Conservation (phyloP, 148 eudicot species). For the Gaultheria prostrata region DNA sequence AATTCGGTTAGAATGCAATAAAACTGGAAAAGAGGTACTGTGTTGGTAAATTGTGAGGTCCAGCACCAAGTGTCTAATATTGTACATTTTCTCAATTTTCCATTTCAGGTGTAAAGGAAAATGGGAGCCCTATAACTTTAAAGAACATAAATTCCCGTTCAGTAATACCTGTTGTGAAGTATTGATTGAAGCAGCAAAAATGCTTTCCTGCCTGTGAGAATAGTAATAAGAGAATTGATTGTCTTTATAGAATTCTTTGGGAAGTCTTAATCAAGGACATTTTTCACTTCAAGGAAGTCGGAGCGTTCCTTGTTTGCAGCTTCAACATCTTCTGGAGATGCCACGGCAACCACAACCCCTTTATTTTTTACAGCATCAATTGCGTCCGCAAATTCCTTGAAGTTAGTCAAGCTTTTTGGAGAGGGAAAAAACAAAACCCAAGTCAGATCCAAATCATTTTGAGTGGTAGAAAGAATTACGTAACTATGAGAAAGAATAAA, state of each 20-base stretch:
- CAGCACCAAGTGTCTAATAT: neutral
- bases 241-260: neutral
- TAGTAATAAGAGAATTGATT: neutral
- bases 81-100: neutral
- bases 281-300: slow-evolving; percentile 70
- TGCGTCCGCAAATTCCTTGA: slow-evolving; percentile 81
- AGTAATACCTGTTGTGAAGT: neutral
- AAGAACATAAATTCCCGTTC: neutral
- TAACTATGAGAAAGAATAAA: neutral
- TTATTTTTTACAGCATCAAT: slow-evolving; percentile 73
- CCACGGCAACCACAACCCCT: slow-evolving; percentile 88
- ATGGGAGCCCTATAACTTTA: neutral
- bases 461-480: neutral
- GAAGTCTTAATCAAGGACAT: slow-evolving; percentile 41
- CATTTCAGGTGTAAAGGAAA: neutral
- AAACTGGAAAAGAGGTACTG: neutral
- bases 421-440: too few relatives aligned
- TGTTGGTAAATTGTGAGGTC: neutral
- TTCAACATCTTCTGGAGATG: slow-evolving; percentile 87
- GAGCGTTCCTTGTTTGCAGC: slow-evolving; percentile 61
- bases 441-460: neutral
- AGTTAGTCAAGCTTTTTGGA: slow-evolving; percentile 58
- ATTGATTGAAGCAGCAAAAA: neutral
- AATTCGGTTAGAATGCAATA: neutral
- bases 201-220: neutral